Conservation (phyloP, 495 filamentous ascomycete genomes). For the Podospora fimiseda region DNA sequence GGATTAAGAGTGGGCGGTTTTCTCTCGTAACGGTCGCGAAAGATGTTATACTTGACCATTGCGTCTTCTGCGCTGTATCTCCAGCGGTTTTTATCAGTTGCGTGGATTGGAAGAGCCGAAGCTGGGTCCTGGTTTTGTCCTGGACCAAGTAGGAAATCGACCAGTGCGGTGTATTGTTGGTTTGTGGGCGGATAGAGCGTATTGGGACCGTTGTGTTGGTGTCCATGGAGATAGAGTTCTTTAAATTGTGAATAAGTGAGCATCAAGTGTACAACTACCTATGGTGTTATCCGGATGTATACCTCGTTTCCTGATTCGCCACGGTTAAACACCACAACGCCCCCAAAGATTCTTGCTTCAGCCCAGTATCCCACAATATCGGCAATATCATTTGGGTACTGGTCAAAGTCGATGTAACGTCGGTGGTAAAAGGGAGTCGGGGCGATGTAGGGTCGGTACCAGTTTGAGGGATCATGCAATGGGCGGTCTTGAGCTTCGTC, state of each 20-base stretch:
- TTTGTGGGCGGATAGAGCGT: not conserved
- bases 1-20: too few species aligned
- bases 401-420: constrained; percentile 10
- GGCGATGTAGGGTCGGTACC: too few species aligned
- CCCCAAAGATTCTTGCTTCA: constrained; percentile 20
- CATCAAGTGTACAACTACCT: too few species aligned
- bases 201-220: not conserved
- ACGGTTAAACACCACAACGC: constrained; percentile 23
- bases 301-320: constrained; percentile 4
- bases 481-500: too few species aligned
- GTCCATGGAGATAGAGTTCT: not conserved
- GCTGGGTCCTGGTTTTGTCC: too few species aligned
- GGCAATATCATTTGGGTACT: constrained; percentile 23
- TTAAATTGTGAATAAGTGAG: not conserved
- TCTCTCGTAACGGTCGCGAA: not conserved
- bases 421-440: constrained; percentile 18
- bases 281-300: too few species aligned
- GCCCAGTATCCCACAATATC: constrained; percentile 28
- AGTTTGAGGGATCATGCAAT: too few species aligned
- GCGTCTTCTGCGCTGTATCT: not conserved
- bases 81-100: not conserved
- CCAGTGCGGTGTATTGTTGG: not conserved
- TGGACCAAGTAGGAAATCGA: not conserved
- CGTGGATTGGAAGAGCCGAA: not conserved
- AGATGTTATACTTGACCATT: not conserved